Evolutionary conservation across 1,284 basidiomycete species (phyloP).

Genomic region (Abortiporus biennis): DNA sequence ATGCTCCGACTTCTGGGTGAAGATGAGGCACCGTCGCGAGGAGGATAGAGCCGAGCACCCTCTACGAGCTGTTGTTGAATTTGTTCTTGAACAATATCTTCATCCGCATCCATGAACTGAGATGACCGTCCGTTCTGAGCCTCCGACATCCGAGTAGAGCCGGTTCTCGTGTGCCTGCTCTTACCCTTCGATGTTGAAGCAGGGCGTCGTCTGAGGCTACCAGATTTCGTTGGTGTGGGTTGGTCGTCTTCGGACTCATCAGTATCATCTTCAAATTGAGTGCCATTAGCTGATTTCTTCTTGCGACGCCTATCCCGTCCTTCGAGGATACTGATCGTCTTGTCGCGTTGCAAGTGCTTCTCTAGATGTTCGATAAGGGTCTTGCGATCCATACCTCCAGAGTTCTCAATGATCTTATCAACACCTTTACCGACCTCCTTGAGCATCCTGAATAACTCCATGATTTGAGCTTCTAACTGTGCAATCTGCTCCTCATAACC

Average conservation of each 20-base stretch:
- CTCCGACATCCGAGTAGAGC: constrained; percentile 33
- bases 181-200: constrained; percentile 24
- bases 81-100: constrained; percentile 79
- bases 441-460: constrained; percentile 91
- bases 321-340: constrained; percentile 84
- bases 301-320: constrained; percentile 44
- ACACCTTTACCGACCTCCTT: constrained; percentile 78
- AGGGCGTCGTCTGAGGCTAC: constrained; percentile 36
- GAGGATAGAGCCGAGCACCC: constrained; percentile 46
- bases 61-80: constrained; percentile 78
- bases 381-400: constrained; percentile 70
- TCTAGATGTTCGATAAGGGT: constrained; percentile 78
- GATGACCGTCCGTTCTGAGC: constrained; percentile 53
- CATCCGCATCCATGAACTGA: constrained; percentile 90
- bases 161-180: constrained; percentile 28
- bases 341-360: constrained; percentile 78
- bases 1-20: constrained; percentile 65
- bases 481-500: constrained; percentile 86
- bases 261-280: constrained; percentile 27
- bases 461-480: constrained; percentile 88
- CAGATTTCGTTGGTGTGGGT: constrained; percentile 40
- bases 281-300: constrained; percentile 25
- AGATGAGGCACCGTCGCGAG: constrained; percentile 45
- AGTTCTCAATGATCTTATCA: constrained; percentile 63
- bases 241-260: constrained; percentile 35